These are phyloP conservation scores for Magnolia changhungtana DNA, from an alignment of 164 flowering plant species.

Conservation along the genomic window DNA sequence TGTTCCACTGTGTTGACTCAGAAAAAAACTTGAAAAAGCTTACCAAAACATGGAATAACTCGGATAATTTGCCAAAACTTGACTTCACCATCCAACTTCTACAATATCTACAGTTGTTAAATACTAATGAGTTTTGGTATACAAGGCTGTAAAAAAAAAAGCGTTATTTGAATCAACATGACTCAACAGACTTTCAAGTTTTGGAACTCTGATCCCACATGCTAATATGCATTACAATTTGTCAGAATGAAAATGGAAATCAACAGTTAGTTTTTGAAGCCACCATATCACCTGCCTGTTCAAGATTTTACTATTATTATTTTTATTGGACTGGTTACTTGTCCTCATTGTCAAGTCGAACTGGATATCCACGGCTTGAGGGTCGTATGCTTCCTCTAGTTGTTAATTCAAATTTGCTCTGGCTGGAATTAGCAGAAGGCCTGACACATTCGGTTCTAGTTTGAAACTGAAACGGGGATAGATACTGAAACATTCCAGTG, in stretches of 20 bases:
- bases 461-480: too few relatives aligned
- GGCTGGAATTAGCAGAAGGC: too few relatives aligned
- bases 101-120: background rate
- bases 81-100: too few relatives aligned
- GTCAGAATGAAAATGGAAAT: background rate
- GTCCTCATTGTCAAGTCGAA: too few relatives aligned
- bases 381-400: too few relatives aligned
- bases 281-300: background rate
- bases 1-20: background rate
- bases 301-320: background rate
- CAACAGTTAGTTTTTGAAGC: background rate
- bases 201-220: too few relatives aligned
- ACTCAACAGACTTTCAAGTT: background rate
- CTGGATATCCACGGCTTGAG: too few relatives aligned
- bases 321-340: background rate
- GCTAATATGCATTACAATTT: too few relatives aligned
- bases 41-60: background rate
- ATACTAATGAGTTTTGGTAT: background rate
- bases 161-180: background rate
- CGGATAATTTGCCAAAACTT: background rate
- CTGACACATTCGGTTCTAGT: too few relatives aligned
- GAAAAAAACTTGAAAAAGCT: background rate
- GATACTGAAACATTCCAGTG: too few relatives aligned
- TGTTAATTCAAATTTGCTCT: too few relatives aligned
- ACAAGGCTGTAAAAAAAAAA: background rate